Percentiles rank a stretch among this genome's conserved stretches.
Conservation (phyloP, 192 early-diverging fungal species). For the Coemansia aciculifera region DNA sequence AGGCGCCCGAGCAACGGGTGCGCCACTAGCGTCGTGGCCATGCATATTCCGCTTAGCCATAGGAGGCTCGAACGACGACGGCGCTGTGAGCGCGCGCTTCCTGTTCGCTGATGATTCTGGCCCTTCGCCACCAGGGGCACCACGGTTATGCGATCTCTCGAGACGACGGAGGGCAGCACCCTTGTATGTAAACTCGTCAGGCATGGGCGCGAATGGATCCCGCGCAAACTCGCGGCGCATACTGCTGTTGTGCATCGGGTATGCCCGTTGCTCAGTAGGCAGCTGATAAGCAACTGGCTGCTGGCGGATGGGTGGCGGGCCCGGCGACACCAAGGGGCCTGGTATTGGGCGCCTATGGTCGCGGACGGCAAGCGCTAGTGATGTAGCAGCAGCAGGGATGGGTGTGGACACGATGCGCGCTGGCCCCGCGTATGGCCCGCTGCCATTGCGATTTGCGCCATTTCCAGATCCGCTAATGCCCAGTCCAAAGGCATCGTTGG, state of each 20-base stretch:
- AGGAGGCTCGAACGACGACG: conserved; percentile 42
- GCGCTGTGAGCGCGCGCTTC: conserved; percentile 53
- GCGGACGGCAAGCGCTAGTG: conserved; percentile 4
- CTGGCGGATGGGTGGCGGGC: background rate
- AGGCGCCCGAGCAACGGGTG: background rate
- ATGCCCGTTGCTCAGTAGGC: background rate
- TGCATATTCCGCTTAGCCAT: background rate
- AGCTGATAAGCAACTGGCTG: background rate
- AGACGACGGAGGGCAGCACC: conserved; percentile 47
- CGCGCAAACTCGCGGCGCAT: conserved; percentile 17
- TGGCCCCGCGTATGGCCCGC: background rate
- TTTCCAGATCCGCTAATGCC: conserved; percentile 22
- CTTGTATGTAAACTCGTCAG: conserved; percentile 43
- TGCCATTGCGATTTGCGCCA: background rate
- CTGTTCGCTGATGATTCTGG: conserved; percentile 20
- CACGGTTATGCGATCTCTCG: conserved; percentile 31
- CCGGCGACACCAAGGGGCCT: background rate
- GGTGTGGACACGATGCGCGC: conserved; percentile 38
- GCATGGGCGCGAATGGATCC: conserved; percentile 29
- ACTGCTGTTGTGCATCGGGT: conserved; percentile 14
- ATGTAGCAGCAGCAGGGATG: conserved; percentile 12
- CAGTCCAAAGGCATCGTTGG: conserved; percentile 23
- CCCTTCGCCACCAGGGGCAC: conserved; percentile 1
- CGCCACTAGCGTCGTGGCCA: background rate
- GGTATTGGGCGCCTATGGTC: background rate